Percentiles rank a stretch among this genome's conserved stretches.
Conservation (phyloP, 2,329 filamentous ascomycete genomes). For the Geosmithia flava region DNA sequence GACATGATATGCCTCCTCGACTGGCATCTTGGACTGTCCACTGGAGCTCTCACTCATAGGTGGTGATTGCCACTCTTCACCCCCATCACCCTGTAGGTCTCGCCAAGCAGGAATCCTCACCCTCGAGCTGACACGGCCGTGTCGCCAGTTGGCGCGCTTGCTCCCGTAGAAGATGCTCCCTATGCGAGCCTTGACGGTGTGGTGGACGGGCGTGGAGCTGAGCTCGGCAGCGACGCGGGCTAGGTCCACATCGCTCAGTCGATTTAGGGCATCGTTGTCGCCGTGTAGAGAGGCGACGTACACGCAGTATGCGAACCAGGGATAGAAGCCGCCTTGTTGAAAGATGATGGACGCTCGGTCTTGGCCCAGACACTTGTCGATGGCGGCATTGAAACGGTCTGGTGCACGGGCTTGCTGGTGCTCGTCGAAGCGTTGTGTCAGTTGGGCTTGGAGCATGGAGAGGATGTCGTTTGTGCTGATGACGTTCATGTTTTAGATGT, state of each 20-base stretch:
- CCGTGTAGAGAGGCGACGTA: background rate
- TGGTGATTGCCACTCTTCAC: no score
- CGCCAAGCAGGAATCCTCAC: no score
- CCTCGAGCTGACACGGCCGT: background rate
- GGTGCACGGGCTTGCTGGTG: background rate
- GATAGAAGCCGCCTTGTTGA: background rate
- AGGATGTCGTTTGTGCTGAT: background rate
- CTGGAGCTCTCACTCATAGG: no score
- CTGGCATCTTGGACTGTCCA: no score
- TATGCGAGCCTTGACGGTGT: background rate
- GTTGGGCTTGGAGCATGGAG: background rate
- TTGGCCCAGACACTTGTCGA: background rate
- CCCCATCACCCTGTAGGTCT: no score
- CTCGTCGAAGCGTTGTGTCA: background rate
- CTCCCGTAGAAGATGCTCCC: background rate
- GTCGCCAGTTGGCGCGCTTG: background rate
- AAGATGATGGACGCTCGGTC: background rate
- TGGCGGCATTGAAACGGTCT: background rate
- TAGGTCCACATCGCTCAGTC: background rate
- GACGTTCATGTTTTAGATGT: background rate
- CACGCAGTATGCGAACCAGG: background rate
- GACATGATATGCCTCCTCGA: no score
- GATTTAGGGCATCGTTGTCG: background rate
- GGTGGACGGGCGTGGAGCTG: background rate
- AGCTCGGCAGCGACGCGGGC: background rate